Base-by-base conservation (phyloP, 148 eudicot species). In the Chenopodium berlandieri region DNA sequence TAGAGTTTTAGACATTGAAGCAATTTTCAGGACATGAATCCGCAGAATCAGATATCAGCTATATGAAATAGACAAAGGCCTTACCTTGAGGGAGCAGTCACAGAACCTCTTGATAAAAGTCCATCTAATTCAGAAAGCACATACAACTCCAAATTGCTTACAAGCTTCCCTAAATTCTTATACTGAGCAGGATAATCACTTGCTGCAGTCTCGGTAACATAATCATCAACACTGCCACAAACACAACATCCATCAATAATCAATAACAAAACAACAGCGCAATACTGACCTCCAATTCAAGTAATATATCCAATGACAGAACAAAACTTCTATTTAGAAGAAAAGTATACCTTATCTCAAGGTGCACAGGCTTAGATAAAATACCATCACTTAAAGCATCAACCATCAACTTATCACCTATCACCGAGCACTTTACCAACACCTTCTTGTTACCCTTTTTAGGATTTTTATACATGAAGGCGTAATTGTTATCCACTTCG, bases 81-180 rank as follows among this genome's bases (percentile, higher is more conserved):
- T 75, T 75, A 87, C 90, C 88, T 81, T 9, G 88, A 75, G 58
- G 81, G 54, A n/a, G n/a, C n/a, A 71, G 23, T 70, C 20, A 3
- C 25, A 22, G 58, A 64, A 74, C 79, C 72, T 27, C 68, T 47
- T 25, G 74, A 71, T 9, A 93, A 74, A 69, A 85, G 27, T 63
- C 86, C 89, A 68, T 78, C 80, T 44, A 91, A 54, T 85, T 88
- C 93, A 34, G 85, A 67, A 82, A 95, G 56, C 44, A 95, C 71
- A 22, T 86, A 82, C 17, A 85, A 84, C 20, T 91, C 84, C 78
- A 95, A 64, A 73, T 69, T 77, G 62, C 71, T 84, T 47, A 92
- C 91, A 83, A 93, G 91, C 88, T 89, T 88, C 66, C 86, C 94
- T 85, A 92, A 74, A 89, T 92, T 89, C 90, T 93, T 93, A 82